A percentile compares a stretch with the other conserved stretches of the same genome.
phyloP scores from a whole-genome alignment of 1,139 yeast species.

The Blastobotrys aristatus region DNA sequence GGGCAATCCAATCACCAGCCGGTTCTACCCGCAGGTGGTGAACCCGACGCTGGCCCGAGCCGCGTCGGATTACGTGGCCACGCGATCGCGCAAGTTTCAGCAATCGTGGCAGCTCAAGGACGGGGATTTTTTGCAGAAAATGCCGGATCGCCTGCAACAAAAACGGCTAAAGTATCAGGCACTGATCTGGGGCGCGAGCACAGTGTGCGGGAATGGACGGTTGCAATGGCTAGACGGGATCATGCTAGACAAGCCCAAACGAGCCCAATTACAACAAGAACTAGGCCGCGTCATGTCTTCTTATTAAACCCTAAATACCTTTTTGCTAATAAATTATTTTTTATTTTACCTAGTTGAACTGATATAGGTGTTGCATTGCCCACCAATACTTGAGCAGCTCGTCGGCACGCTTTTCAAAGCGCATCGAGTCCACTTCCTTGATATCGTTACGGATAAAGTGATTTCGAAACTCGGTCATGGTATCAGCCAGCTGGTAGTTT shows the following conservation, averaged over 20 bases:
- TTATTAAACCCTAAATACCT: background rate
- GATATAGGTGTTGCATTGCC: constrained; percentile 1
- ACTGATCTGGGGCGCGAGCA: constrained; percentile 15
- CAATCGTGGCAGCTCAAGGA: constrained; percentile 22
- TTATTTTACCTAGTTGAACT: background rate
- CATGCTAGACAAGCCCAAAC: constrained; percentile 4
- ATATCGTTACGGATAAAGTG: constrained; percentile 8
- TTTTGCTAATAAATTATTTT: background rate
- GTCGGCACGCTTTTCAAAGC: constrained; percentile 5
- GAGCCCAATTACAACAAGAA: background rate
- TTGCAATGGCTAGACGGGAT: constrained; percentile 25
- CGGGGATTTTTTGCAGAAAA: constrained; percentile 14
- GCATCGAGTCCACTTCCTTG: background rate
- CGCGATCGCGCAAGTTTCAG: constrained; percentile 20
- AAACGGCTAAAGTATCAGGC: constrained; percentile 21
- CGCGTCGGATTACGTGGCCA: constrained; percentile 18
- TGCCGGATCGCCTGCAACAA: constrained; percentile 3
- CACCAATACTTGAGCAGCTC: constrained; percentile 10
- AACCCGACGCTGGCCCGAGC: constrained; percentile 8
- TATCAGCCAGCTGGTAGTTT: constrained; percentile 1
- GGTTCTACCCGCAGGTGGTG: constrained; percentile 28
- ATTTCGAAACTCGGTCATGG: constrained; percentile 8
- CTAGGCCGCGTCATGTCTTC: background rate
- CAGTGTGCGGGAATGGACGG: constrained; percentile 8
- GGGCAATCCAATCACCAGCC: constrained; percentile 31